Evolutionary conservation across 306 rosid species (phyloP), one percentile per base, ranked within the genome.

Genomic region (Cicer yamashitae): DNA sequence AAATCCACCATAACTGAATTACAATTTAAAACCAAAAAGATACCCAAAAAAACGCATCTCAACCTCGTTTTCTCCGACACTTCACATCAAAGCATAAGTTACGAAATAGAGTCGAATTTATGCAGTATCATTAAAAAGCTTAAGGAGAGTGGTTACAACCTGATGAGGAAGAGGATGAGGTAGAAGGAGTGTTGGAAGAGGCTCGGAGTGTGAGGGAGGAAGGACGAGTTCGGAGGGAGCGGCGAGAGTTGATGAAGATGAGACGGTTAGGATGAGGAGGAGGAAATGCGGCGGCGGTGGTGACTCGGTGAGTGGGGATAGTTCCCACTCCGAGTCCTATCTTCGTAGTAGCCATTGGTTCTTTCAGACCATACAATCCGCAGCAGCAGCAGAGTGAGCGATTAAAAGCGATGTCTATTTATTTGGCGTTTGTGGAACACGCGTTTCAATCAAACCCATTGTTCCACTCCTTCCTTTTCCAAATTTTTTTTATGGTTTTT

Each of bases 351-450:
- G 82, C 84, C 90, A 83, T 87, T 77, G 64, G 82, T 79, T 82
- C 86, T 84, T 86, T 73, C 83, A 82, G 98, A 93, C 98, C 98
- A 84, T 87, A 90, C 91, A 92, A 86, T 56, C 51, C 46, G 72
- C 61, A 52, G 72, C 61, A 46, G 40, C 60, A 51, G 69, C 62
- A 43, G 46, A 11, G 74, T 2, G 3, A 53, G 37, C 0, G 70
- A 53, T 43, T 50, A 15, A 43, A 65, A 43, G 39, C 38, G 10
- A 14, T 15, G 4, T 5, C 20, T 41, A 40, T 63, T 39, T 64
- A 7, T 17, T 65, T 15, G 6, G 52, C 70, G 51, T 40, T 65
- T 65, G 52, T 17, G 52, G 38, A 1, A 15, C 52, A 65, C 70
- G 70, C 66, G 66, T 59, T 59, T 56, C 53, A 48, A 47, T 1